Base-by-base conservation (phyloP, 768 basidiomycete species). In the Infundibulicybe gibba region DNA sequence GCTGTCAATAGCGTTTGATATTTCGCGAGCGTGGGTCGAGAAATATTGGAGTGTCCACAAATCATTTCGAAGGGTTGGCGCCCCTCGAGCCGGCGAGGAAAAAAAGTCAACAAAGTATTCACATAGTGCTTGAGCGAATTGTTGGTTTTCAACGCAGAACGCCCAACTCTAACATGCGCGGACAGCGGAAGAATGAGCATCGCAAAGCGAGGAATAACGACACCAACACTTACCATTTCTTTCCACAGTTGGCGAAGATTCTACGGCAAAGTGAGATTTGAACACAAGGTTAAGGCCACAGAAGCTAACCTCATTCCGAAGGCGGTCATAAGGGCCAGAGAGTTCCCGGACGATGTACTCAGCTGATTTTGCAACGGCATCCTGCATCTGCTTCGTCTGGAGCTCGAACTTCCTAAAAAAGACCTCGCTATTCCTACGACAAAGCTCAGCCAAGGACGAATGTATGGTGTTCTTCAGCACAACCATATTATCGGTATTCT, bases 101-200 rank as follows among this genome's bases (percentile, higher is more conserved):
- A 38, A 61, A 15, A 48, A 47, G 21, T 61, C 57, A 13, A 61
- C 47, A 25, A 58, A 58, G 41, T 56, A 56, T 40, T 61, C 55
- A 38, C 53, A 50, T 6, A 61, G 37, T 2, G 54, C 55, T 20
- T 45, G 54, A 6, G 52, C 43, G 40, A 60, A 61, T 9, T 49
- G 35, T 17, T 54, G 56, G 20, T 49, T 55, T 21, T 61, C 57
- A 33, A 61, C 51, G 30, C 59, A 61, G 43, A 61, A 61, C 21
- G 56, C 53, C 59, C 59, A 61, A 37, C 54, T 52, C 34, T 33
- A 12, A 9, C 32, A 10, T 14, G 8, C 38, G 15, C 20, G 52
- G 20, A 43, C 41, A 31, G 25, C 25, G 8, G n/a, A n/a, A n/a
- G n/a, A 25, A 25, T 25, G 8, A 25, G 25, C 3, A 25, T 25